These are phyloP conservation scores for Rhodotorula graminis DNA, from an alignment of 768 basidiomycete species.

Conservation along the genomic window DNA sequence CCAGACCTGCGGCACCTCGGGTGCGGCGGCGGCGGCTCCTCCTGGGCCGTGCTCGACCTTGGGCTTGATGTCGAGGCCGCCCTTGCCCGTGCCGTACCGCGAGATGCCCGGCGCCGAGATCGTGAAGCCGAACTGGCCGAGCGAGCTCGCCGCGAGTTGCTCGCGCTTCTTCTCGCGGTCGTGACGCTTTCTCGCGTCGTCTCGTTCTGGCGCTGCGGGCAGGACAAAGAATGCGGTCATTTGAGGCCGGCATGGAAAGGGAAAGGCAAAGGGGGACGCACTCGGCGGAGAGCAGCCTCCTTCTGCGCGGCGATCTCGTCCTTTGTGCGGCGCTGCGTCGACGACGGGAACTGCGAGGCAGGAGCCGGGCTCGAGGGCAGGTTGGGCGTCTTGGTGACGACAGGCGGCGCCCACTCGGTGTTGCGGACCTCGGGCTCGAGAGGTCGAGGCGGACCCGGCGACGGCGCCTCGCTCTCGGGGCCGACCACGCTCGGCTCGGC, in stretches of 20 bases:
- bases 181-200: not conserved
- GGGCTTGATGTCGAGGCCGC: conserved; percentile 1
- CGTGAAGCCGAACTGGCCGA: conserved; percentile 23
- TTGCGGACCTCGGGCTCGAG: no score
- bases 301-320: conserved; percentile 12
- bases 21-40: not conserved
- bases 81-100: conserved; percentile 25
- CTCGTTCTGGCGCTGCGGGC: not conserved
- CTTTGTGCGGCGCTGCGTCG: not conserved
- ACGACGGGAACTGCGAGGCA: not conserved
- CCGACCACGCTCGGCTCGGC: rapidly evolving
- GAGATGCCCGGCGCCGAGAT: conserved; percentile 13
- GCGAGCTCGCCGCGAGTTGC: conserved; percentile 6
- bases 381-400: not conserved
- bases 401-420: not conserved
- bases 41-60: not conserved
- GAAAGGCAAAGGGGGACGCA: not conserved
- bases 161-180: conserved; percentile 5
- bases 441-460: not conserved
- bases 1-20: conserved; percentile 8
- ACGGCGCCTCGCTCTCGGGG: not conserved
- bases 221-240: no score
- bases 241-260: not conserved
- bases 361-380: not conserved
- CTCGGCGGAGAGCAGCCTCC: conserved; percentile 2